Conservation (phyloP, 176 grass and related monocot genomes). For the Avena eriantha region DNA sequence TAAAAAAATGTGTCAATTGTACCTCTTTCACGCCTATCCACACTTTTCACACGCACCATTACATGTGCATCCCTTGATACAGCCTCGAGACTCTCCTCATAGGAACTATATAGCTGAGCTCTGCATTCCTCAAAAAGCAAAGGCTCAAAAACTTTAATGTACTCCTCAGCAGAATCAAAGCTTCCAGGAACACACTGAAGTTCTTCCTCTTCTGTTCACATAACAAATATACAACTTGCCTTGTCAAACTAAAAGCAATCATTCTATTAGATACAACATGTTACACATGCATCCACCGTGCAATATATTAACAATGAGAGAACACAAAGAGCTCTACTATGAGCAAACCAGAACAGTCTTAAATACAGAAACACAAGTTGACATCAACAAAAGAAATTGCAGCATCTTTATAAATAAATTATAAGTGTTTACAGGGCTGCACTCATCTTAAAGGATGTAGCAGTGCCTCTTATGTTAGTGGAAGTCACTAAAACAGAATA, state of each 20-base stretch:
- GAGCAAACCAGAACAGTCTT: constrained; percentile 20
- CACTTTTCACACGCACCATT: constrained; percentile 73
- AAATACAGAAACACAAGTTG: neutral
- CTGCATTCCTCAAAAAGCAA: constrained; percentile 99
- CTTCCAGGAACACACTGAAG: constrained; percentile 92
- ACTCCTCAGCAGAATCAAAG: constrained; percentile 93
- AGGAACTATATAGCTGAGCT: constrained; percentile 93
- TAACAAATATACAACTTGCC: constrained; percentile 30
- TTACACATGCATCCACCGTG: neutral
- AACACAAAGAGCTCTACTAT: constrained; percentile 9
- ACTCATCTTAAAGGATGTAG: neutral
- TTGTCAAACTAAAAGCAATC: neutral
- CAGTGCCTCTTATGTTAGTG: neutral
- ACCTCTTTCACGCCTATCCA: constrained; percentile 99
- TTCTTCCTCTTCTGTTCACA: constrained; percentile 83
- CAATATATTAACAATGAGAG: constrained; percentile 2
- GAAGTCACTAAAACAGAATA: constrained; percentile 20
- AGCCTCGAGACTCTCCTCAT: constrained; percentile 86
- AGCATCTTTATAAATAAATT: constrained; percentile 33
- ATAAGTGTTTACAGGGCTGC: neutral
- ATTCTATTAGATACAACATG: constrained; percentile 12
- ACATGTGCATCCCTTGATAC: constrained; percentile 81
- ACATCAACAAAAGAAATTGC: neutral
- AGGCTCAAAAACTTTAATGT: constrained; percentile 95
- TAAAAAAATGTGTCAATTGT: constrained; percentile 1